phyloP scores from a whole-genome alignment of 306 rosid genomes.

The Rosa multiflora region DNA sequence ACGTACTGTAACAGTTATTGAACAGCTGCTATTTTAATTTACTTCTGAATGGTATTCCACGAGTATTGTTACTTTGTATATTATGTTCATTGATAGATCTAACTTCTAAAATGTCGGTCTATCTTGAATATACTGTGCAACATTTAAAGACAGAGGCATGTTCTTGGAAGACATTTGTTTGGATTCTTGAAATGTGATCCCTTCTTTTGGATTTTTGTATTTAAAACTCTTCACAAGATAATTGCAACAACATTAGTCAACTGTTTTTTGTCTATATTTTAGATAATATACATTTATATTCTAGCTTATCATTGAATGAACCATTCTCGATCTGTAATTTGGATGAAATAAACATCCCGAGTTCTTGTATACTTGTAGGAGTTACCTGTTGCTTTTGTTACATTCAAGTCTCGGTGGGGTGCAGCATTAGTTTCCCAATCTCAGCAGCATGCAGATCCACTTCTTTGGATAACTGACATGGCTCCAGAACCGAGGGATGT shows the following conservation, averaged over 20 bases:
- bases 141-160: not conserved
- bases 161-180: not conserved
- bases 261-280: not conserved
- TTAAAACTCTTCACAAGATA: not conserved
- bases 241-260: not conserved
- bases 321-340: not conserved
- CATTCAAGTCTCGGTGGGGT: conserved; percentile 73
- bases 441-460: conserved; percentile 77
- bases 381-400: conserved; percentile 76
- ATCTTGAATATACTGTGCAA: not conserved
- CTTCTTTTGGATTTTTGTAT: not conserved
- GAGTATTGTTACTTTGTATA: not conserved
- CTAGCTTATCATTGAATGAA: not conserved
- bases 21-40: not conserved
- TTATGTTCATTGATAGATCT: not conserved
- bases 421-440: conserved; percentile 74
- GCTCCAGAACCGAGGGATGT: conserved; percentile 94
- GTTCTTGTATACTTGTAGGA: conserved; percentile 46
- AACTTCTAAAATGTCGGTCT: not conserved
- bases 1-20: not conserved
- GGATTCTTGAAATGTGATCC: not conserved
- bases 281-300: not conserved
- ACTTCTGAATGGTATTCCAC: not conserved
- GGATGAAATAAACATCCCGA: not conserved
- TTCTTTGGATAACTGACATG: conserved; percentile 73